These are phyloP conservation scores for Inga leiocalycina DNA, from an alignment of 306 rosid genomes.

Conservation along the genomic window DNA sequence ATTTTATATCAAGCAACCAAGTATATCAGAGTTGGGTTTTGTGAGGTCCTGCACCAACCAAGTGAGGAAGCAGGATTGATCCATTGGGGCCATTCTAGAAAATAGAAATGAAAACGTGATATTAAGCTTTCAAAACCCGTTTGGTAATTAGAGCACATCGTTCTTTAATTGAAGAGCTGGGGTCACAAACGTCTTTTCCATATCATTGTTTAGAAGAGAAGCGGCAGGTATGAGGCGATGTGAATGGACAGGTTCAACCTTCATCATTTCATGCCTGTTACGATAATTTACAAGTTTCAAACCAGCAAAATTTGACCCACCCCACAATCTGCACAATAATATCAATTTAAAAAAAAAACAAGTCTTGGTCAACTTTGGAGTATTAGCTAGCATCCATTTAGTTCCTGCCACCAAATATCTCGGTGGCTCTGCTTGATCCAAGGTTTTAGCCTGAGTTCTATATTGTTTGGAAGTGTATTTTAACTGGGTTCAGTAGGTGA, in stretches of 20 bases:
- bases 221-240: background rate
- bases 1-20: no score
- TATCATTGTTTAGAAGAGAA: background rate
- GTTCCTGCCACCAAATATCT: background rate
- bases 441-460: background rate
- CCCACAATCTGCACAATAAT: background rate
- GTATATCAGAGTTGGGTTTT: background rate
- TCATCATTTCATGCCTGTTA: constrained; percentile 10
- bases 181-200: background rate
- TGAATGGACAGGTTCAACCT: background rate
- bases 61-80: constrained; percentile 24
- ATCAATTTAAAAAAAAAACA: background rate
- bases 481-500: background rate
- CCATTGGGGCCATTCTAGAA: background rate
- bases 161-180: constrained; percentile 5
- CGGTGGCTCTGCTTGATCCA: background rate
- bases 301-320: background rate
- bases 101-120: background rate
- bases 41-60: constrained; percentile 6
- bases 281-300: background rate
- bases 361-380: background rate
- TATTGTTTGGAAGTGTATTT: background rate
- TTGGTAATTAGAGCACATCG: background rate
- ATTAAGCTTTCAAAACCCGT: background rate
- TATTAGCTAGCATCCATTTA: background rate